Conservation (phyloP, 1,284 basidiomycete species). For the Sporisorium graminicola region DNA sequence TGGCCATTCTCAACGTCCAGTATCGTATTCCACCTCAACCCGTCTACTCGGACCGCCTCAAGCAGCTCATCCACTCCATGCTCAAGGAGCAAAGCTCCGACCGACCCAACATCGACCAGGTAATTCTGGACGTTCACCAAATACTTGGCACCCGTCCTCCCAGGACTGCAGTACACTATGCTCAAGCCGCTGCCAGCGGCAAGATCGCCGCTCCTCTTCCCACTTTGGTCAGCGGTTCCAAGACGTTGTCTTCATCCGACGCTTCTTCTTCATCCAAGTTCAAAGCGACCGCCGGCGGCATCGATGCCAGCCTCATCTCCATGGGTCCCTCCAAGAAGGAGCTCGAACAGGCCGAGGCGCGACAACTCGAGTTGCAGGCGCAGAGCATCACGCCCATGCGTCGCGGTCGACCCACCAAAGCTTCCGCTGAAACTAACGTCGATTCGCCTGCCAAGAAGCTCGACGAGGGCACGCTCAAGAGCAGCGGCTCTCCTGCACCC, state of each 20-base stretch:
- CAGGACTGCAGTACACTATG: conserved; percentile 50
- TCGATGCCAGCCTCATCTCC: conserved; percentile 48
- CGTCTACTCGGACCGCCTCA: conserved; percentile 87
- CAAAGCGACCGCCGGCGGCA: conserved; percentile 21
- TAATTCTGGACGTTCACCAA: conserved; percentile 56
- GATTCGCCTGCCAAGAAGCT: conserved; percentile 21
- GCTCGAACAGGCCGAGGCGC: conserved; percentile 45
- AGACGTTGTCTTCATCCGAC: background rate
- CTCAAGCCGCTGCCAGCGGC: conserved; percentile 36
- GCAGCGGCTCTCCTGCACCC: conserved; percentile 13
- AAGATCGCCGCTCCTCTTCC: conserved; percentile 48
- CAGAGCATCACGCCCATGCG: conserved; percentile 70
- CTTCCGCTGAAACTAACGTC: conserved; percentile 9
- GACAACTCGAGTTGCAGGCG: conserved; percentile 48
- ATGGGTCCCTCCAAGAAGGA: conserved; percentile 49
- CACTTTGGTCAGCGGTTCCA: conserved; percentile 25
- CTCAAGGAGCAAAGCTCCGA: conserved; percentile 61
- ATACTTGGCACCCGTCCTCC: conserved; percentile 58
- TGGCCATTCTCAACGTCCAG: conserved; percentile 96
- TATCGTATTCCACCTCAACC: conserved; percentile 81
- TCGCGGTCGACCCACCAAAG: conserved; percentile 67
- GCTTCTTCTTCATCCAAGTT: background rate
- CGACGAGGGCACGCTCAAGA: conserved; percentile 15
- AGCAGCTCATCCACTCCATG: conserved; percentile 78
- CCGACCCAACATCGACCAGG: conserved; percentile 59